phyloP scores from a whole-genome alignment of 352 stramenopile genomes.

The Saprolegnia diclina region DNA sequence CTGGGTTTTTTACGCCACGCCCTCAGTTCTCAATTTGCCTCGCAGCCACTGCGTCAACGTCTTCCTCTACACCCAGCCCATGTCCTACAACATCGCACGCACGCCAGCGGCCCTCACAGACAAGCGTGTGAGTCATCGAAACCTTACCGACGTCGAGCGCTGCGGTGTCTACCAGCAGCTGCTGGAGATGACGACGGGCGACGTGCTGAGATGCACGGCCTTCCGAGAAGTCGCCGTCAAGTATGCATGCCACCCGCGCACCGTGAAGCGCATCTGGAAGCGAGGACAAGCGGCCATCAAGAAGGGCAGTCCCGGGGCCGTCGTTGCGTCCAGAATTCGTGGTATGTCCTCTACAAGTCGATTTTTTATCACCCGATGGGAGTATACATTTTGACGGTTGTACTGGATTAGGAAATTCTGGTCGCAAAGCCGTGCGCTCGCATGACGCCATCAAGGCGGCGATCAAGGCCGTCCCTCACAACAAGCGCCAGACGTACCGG shows the following conservation, averaged over 20 bases:
- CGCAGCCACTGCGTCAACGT: neutral
- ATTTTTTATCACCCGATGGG: neutral
- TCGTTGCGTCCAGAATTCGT: neutral
- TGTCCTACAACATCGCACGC: neutral
- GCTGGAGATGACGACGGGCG: neutral
- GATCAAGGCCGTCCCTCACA: neutral
- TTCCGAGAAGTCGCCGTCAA: neutral
- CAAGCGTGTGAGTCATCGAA: neutral
- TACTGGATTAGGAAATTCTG: constrained; percentile 8
- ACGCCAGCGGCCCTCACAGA: neutral
- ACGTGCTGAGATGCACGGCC: neutral
- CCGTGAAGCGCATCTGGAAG: neutral
- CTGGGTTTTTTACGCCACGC: neutral
- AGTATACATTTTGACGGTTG: neutral
- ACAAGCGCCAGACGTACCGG: neutral
- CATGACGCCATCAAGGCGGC: neutral
- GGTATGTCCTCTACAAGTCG: neutral
- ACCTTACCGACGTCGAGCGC: neutral
- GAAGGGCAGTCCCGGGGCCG: neutral
- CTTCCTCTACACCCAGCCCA: neutral
- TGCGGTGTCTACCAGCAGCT: neutral
- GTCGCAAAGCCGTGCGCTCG: neutral
- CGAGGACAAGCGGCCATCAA: neutral
- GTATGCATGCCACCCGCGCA: neutral
- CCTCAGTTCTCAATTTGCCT: neutral